phyloP scores from a whole-genome alignment of 225 moss, liverwort and hornwort species.

The Thuidium tamariscinum region DNA sequence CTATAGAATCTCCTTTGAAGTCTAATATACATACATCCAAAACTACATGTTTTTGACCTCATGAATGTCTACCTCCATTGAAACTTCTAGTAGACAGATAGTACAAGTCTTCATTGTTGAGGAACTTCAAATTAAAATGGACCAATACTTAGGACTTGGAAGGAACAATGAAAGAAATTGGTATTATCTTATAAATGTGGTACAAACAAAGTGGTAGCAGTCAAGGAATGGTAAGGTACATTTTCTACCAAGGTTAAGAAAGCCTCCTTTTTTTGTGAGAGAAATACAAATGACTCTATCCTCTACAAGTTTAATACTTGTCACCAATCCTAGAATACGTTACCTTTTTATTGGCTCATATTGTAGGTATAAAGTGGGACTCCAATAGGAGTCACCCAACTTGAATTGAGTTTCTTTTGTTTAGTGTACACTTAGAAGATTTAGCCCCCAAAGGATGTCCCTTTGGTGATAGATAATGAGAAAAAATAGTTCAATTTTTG shows the following conservation, averaged over 20 bases:
- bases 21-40: no score
- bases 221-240: not conserved
- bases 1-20: no score
- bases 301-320: not conserved
- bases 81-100: fast-evolving
- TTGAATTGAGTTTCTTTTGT: fast-evolving
- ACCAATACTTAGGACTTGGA: not conserved
- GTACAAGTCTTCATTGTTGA: fast-evolving
- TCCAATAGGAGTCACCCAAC: fast-evolving
- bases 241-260: not conserved
- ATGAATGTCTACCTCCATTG: fast-evolving
- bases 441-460: fast-evolving
- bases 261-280: not conserved
- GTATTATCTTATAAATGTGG: not conserved
- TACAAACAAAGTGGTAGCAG: not conserved
- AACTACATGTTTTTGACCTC: not conserved
- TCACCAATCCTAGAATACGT: not conserved
- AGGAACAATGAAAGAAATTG: not conserved
- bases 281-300: not conserved
- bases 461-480: fast-evolving
- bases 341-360: fast-evolving
- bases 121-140: not conserved
- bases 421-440: not conserved
- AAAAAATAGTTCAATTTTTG: not conserved
- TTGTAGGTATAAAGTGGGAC: fast-evolving